Evolutionary conservation across 2,329 filamentous ascomycete genomes (phyloP).

Genomic region (Elsinoe necatrix): DNA sequence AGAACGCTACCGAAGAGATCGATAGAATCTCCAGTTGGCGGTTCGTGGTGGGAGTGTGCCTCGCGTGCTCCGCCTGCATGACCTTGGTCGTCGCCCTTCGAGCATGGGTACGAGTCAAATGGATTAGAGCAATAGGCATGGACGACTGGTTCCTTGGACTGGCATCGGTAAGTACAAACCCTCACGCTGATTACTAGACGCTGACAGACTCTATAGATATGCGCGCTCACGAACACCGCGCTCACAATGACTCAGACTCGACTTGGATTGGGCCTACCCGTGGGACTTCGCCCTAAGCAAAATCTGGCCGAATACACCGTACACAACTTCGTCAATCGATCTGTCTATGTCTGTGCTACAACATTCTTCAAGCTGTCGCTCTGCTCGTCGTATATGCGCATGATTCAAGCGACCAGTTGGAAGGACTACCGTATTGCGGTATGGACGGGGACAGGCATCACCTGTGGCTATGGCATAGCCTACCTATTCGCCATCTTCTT

Average conservation of each 20-base stretch:
- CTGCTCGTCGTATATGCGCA: conserved; percentile 6
- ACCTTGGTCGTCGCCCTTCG: background rate
- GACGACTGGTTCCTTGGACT: conserved; percentile 6
- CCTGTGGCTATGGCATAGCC: background rate
- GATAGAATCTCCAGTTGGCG: background rate
- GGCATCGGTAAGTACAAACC: background rate
- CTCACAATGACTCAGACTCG: conserved; percentile 7
- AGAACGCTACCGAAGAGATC: background rate
- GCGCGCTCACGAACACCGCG: background rate
- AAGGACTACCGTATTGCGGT: background rate
- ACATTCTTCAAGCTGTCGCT: conserved; percentile 8
- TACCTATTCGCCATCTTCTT: conserved; percentile 13
- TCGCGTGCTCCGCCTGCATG: background rate
- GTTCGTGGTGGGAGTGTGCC: background rate
- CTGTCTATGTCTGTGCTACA: conserved; percentile 1
- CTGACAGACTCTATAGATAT: background rate
- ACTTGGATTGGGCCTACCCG: conserved; percentile 12
- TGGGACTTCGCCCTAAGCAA: background rate
- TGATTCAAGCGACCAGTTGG: background rate
- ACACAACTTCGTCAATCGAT: background rate
- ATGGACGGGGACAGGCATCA: background rate
- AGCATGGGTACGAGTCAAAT: background rate
- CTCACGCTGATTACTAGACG: too few relatives aligned
- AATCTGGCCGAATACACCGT: background rate
- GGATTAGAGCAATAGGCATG: background rate